Base-by-base conservation (phyloP, 345 rosid species). In the Bretschneidera sinensis region DNA sequence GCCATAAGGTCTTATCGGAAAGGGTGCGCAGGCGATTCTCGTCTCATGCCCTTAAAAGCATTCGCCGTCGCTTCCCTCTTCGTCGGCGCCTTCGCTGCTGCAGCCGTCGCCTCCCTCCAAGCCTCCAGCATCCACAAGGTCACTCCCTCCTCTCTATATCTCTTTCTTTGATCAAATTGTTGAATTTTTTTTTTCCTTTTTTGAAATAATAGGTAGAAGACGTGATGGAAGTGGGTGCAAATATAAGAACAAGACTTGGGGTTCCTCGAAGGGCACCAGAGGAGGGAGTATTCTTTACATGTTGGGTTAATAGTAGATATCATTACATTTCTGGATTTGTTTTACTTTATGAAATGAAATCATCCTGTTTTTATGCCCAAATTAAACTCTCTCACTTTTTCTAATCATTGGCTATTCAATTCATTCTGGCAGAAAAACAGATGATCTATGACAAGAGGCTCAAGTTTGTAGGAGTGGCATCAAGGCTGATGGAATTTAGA, bases 41-140 rank as follows among this genome's bases (percentile, higher is more conserved):
- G 78, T 5, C 55, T 83, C 14, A 80, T 85, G 88, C 84, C 86
- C 9, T 22, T 85, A 4, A 85, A 81, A 67, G 91, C 91, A n/a
- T n/a, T n/a, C n/a, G n/a, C n/a, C n/a, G n/a, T n/a, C n/a, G n/a
- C n/a, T n/a, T n/a, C n/a, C n/a, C n/a, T n/a, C 62, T 85, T 83
- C 58, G 81, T 83, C 45, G 86, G 91, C 18, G 79, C 86, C 21
- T 70, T 78, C 47, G 81, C 81, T 43, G 58, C 83, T 0, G 74
- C 79, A 39, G 61, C 83, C 61, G 14, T 81, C 54, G 79, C 78
- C 39, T 57, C 72, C 51, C 74, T 85, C 21, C 72, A 69, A n/a
- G 91, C 83, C 35, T 69, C 73, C 17, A 88, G 84, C 43, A 72
- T 85, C 64, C 79, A 69, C 67, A 73, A 79, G 25, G 31, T 6